phyloP scores from a whole-genome alignment of 805 yeast genomes.

The Debaryomyces prosopidis region DNA sequence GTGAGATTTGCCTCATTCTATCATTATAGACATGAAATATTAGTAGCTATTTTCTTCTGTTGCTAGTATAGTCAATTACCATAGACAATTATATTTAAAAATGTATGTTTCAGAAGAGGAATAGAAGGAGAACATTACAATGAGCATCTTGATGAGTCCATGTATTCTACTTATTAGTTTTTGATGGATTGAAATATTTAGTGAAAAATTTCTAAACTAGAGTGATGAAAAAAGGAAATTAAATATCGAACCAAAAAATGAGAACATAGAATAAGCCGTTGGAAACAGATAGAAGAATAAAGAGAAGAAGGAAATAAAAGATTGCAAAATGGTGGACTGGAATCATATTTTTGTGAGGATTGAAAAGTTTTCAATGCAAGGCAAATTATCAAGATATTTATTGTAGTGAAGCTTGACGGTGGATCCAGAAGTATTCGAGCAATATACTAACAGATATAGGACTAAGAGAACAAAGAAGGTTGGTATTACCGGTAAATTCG shows the following conservation, averaged over 20 bases:
- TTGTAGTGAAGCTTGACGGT: too few species aligned
- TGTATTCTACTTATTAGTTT: background rate
- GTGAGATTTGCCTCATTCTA: background rate
- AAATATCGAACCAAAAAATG: background rate
- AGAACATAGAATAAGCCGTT: too few species aligned
- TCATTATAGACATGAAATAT: background rate
- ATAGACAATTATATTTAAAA: background rate
- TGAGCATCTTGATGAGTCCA: background rate
- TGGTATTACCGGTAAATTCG: constrained; percentile 99
- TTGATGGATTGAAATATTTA: background rate
- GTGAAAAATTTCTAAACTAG: background rate
- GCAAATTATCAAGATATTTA: background rate
- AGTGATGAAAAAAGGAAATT: background rate
- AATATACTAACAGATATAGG: constrained; percentile 60
- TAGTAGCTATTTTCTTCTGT: background rate
- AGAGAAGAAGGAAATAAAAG: too few species aligned
- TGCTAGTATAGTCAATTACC: background rate
- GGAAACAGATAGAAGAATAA: too few species aligned
- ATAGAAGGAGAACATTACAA: background rate
- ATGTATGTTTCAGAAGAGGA: background rate
- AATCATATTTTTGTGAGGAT: too few species aligned
- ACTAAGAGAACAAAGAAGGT: constrained; percentile 99
- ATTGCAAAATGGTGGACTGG: too few species aligned
- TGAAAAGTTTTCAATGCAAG: background rate
- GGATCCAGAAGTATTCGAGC: background rate